Percentiles rank a stretch among this genome's conserved stretches.
Evolutionary conservation across 257 asterid species (phyloP).

Genomic region (Datura wrightii): DNA sequence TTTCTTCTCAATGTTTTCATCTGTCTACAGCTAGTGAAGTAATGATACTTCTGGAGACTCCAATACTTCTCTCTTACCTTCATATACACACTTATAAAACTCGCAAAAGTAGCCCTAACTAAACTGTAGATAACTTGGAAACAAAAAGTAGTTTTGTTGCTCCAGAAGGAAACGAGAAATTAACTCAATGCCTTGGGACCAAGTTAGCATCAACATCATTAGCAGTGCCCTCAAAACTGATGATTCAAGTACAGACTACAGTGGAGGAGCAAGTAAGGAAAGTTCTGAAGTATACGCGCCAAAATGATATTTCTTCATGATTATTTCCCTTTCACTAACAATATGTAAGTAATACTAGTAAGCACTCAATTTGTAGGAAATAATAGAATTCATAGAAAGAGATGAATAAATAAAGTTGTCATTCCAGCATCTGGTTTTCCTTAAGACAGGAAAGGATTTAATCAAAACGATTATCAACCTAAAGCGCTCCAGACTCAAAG

Average conservation of each 20-base stretch:
- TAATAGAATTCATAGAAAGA: background rate
- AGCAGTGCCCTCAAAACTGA: background rate
- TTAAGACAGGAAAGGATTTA: background rate
- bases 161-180: background rate
- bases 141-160: background rate
- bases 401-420: background rate
- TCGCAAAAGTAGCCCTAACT: background rate
- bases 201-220: background rate
- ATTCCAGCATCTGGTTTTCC: background rate
- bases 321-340: background rate
- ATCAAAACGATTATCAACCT: background rate
- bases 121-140: background rate
- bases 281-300: background rate
- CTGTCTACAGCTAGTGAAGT: background rate
- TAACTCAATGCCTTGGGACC: background rate
- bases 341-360: background rate
- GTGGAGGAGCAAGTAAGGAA: background rate
- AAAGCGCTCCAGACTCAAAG: background rate
- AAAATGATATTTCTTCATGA: background rate
- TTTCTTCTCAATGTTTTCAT: background rate
- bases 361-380: background rate
- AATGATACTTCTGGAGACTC: background rate
- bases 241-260: background rate
- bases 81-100: background rate
- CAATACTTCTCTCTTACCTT: background rate